Evolutionary conservation across 1,139 yeast species (phyloP).

Genomic region (Geotrichum aggregatum): DNA sequence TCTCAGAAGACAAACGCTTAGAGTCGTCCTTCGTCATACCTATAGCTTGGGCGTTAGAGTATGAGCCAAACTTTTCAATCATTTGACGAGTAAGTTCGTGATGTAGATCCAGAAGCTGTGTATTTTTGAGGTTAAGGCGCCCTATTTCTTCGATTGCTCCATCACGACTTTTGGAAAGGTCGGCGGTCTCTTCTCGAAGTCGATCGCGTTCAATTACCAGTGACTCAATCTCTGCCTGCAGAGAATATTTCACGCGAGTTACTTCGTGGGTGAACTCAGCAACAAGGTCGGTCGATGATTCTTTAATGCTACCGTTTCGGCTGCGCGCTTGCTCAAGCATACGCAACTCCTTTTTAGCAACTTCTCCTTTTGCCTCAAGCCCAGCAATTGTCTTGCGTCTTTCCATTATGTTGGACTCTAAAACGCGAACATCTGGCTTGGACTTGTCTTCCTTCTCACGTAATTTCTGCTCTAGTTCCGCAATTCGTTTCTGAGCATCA

Average conservation of each 20-base stretch:
- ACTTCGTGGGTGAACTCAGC: constrained; percentile 32
- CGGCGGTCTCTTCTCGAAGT: constrained; percentile 35
- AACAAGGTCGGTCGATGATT: constrained; percentile 28
- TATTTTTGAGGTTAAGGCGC: constrained; percentile 35
- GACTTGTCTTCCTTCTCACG: constrained; percentile 24
- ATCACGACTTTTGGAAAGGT: constrained; percentile 31
- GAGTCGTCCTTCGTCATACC: not conserved
- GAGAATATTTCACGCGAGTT: constrained; percentile 29
- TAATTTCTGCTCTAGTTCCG: constrained; percentile 35
- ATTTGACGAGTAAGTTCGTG: constrained; percentile 39
- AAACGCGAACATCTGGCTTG: constrained; percentile 18
- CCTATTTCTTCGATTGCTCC: constrained; percentile 36
- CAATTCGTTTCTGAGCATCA: constrained; percentile 34
- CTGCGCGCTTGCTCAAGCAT: constrained; percentile 28
- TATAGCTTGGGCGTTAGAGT: not conserved
- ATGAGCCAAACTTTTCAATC: constrained; percentile 36
- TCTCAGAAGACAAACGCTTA: constrained; percentile 7
- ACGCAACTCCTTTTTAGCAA: constrained; percentile 35
- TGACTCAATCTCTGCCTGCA: constrained; percentile 37
- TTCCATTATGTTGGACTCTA: constrained; percentile 33
- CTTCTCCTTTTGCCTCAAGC: constrained; percentile 36
- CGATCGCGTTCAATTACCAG: constrained; percentile 35
- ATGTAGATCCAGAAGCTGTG: constrained; percentile 40
- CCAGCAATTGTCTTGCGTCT: constrained; percentile 38
- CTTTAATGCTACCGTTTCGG: constrained; percentile 23